Conservation (phyloP, 163 green algal genomes). For the Volvox carteri region DNA sequence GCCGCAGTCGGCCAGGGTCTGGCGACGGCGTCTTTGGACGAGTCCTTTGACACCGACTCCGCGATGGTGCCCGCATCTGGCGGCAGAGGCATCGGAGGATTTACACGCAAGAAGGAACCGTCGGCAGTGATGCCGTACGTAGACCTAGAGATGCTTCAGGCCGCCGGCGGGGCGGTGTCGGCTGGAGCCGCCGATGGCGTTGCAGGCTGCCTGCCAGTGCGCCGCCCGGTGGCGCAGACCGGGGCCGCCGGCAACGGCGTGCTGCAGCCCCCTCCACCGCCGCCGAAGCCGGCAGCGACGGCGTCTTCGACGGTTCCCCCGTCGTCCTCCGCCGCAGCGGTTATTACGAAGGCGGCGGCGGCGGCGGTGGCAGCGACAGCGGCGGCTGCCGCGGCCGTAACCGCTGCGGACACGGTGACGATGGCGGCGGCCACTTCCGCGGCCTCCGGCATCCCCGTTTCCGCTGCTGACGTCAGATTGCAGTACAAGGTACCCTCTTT, state of each 20-base stretch:
- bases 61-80: not conserved
- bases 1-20: not conserved
- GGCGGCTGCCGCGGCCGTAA: not conserved
- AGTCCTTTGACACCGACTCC: slow-evolving; percentile 4
- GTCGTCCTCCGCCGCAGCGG: not conserved
- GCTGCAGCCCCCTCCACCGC: not conserved
- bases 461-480: not conserved
- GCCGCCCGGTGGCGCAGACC: not conserved
- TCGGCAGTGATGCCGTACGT: not conserved
- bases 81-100: not conserved
- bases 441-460: not conserved
- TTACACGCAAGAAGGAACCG: no score
- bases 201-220: not conserved
- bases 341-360: not conserved
- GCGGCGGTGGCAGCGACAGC: not conserved
- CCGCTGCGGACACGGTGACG: not conserved
- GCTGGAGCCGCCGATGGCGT: slow-evolving; percentile 26
- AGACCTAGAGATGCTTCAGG: not conserved
- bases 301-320: not conserved
- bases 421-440: not conserved
- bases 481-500: not conserved
- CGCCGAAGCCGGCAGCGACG: not conserved
- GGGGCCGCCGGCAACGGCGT: not conserved
- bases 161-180: slow-evolving; percentile 4
- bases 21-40: not conserved